These are phyloP conservation scores for Volvox reticuliferus DNA, from an alignment of 139 green algal genomes.

Conservation along the genomic window DNA sequence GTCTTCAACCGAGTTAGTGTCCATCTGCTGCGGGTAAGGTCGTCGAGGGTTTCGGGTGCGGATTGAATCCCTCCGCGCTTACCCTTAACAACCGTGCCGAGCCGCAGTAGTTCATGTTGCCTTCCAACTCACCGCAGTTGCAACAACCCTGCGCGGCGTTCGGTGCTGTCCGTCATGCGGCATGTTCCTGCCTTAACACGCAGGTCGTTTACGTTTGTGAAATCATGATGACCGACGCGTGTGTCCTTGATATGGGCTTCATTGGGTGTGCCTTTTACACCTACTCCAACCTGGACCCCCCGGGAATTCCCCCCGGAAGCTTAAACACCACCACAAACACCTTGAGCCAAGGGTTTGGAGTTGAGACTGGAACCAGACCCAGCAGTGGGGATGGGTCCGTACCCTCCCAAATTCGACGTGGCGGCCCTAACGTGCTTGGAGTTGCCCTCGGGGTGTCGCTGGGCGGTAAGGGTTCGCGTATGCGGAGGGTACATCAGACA, in stretches of 20 bases:
- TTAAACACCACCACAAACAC: too few species aligned
- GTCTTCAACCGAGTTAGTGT: neutral
- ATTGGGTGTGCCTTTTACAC: slow-evolving; percentile 4
- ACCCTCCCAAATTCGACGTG: too few species aligned
- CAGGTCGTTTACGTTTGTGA: slow-evolving; percentile 7
- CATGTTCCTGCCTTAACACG: neutral
- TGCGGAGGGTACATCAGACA: too few species aligned
- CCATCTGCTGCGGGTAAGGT: neutral
- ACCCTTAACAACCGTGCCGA: neutral
- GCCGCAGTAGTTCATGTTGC: neutral
- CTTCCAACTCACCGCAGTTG: neutral
- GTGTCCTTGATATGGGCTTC: neutral
- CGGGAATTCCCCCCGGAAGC: neutral
- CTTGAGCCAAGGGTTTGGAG: neutral
- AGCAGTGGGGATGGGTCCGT: neutral
- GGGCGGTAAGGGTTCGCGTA: neutral
- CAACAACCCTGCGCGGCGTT: neutral
- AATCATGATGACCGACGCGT: neutral
- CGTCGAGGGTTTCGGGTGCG: neutral
- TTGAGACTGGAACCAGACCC: neutral
- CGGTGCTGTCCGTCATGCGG: neutral
- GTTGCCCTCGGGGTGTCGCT: neutral
- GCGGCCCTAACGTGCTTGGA: neutral
- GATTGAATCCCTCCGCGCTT: neutral
- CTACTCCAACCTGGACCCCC: neutral